Base-by-base conservation (phyloP, 306 rosid species). In the Pterocarpus santalinus region DNA sequence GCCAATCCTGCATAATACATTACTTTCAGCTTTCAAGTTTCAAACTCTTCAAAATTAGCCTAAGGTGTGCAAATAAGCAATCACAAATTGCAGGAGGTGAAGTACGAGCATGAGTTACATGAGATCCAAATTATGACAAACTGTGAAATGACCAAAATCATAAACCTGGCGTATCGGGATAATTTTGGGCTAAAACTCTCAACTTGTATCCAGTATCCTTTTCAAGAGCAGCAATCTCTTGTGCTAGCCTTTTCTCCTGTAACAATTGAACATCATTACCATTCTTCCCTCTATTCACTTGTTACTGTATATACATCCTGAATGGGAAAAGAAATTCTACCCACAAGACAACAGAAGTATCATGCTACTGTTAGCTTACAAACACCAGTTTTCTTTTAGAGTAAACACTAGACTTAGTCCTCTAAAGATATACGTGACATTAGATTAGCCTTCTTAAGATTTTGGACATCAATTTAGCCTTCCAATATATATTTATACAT, bases 131-230 rank as follows among this genome's bases (percentile, higher is more conserved):
- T 16, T 44, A 8, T 15, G 75, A 43, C 46, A 44, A 83, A 83
- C 30, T 65, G 11, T 32, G 76, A 62, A 16, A 52, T 7, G 55
- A 79, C 58, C 56, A 35, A 13, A 75, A 52, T 11, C 30, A 65
- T 53, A 66, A 73, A 94, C 97, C 97, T 80, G 99, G 98, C 22
- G 98, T 95, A 17, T 88, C 96, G 3, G 99, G 97, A 56, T 93
- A 95, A 84, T 95, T 95, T 84, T 95, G 99, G 36, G 99, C 98
- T 73, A 95, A 89, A 85, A 93, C 96, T 81, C 99, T 87, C 86
- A 95, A 86, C 86, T 90, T 95, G 85, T 69, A 89, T 69, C 99
- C 99, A 11, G 98, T 91, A 65, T 91, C 94, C 32, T 85, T 80
- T 82, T 95, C 99, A 68, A 93, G 88, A 61, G 82, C 65, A 73